phyloP scores from a whole-genome alignment of 306 rosid genomes.

The Albizia julibrissin region DNA sequence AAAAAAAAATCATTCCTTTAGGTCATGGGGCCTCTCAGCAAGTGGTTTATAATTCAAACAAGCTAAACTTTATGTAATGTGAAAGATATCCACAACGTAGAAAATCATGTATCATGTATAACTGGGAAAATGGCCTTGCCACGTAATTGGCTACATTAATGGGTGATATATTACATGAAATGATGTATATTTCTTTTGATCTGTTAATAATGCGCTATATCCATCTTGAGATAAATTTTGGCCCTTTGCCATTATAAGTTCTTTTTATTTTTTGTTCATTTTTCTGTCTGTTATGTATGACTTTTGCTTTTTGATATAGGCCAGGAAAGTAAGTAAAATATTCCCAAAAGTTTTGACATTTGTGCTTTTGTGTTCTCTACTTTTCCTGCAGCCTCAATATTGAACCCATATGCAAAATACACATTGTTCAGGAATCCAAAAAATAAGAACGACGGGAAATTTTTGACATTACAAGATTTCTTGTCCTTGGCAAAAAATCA shows the following conservation, averaged over 20 bases:
- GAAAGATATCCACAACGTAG: background rate
- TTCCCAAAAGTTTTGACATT: conserved; percentile 21
- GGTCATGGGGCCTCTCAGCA: background rate
- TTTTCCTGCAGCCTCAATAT: conserved; percentile 61
- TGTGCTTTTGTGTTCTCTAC: conserved; percentile 21
- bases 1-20: background rate
- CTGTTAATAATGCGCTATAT: background rate
- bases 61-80: conserved; percentile 2
- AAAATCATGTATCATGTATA: background rate
- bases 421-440: conserved; percentile 49
- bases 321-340: background rate
- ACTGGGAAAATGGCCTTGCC: background rate
- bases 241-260: conserved; percentile 19
- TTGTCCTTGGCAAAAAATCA: conserved; percentile 63
- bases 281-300: background rate
- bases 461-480: conserved; percentile 60
- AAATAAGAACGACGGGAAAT: conserved; percentile 35
- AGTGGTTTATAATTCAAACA: background rate
- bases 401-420: conserved; percentile 39
- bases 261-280: background rate
- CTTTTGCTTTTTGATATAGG: background rate
- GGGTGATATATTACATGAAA: background rate
- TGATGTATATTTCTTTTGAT: background rate
- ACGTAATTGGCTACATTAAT: background rate
- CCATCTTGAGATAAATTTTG: background rate